phyloP scores from a whole-genome alignment of 2,329 filamentous ascomycete species.

The Phaeosphaeriaceae sp. region DNA sequence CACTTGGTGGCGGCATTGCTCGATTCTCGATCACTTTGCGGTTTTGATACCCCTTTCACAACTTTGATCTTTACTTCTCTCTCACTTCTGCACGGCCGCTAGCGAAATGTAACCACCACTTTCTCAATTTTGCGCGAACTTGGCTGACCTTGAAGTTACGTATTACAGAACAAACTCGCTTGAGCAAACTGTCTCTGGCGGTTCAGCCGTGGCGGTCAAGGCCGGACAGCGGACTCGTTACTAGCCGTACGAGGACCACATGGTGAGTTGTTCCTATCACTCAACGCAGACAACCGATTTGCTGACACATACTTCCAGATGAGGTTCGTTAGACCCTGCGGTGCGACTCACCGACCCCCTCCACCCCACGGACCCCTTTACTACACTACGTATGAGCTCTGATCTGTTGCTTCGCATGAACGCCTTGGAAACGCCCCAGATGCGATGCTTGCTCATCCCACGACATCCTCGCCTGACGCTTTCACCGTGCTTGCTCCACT shows the following conservation, averaged over 20 bases:
- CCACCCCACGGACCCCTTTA: background rate
- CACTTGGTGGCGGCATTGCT: background rate
- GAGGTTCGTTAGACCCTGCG: constrained; percentile 7
- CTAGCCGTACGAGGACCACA: constrained; percentile 11
- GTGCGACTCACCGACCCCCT: constrained; percentile 1
- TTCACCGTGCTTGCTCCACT: background rate
- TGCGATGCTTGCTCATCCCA: background rate
- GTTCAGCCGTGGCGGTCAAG: background rate
- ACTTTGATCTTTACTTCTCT: constrained; percentile 22
- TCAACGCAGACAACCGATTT: background rate
- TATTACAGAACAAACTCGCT: constrained; percentile 1
- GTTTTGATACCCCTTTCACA: constrained; percentile 8
- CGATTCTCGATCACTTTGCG: background rate
- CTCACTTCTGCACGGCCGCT: constrained; percentile 28
- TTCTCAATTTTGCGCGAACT: constrained; percentile 15
- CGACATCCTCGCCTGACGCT: background rate
- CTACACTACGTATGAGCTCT: constrained; percentile 7
- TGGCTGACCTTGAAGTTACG: constrained; percentile 16
- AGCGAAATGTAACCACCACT: constrained; percentile 40
- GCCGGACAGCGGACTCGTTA: constrained; percentile 21
- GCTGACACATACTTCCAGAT: background rate
- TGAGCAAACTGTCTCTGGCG: background rate
- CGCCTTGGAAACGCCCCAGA: background rate
- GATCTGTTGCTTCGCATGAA: constrained; percentile 4
- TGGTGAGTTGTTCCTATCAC: background rate